phyloP scores from a whole-genome alignment of 495 filamentous ascomycete species.

The Podospora pseudopauciseta region DNA sequence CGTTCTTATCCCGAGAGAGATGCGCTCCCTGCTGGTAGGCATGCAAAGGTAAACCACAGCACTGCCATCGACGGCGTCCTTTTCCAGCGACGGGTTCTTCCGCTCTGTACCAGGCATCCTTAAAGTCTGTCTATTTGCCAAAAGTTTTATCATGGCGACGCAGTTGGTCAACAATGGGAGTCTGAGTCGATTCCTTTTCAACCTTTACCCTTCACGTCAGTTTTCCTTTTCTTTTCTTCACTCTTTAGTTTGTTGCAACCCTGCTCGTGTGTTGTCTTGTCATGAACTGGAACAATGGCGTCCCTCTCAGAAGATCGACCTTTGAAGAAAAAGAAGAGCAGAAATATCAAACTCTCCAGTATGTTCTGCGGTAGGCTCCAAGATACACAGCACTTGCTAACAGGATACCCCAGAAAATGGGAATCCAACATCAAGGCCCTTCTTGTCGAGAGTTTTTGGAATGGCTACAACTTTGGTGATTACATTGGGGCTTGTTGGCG shows the following conservation, averaged over 20 bases:
- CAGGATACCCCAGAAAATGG: neutral
- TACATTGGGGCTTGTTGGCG: neutral
- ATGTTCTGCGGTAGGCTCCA: neutral
- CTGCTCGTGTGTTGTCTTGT: neutral
- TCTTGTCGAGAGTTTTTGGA: constrained; percentile 1
- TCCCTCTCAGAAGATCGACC: neutral
- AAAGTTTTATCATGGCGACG: neutral
- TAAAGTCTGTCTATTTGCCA: neutral
- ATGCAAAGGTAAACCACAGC: neutral
- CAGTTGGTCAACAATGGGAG: too few species aligned
- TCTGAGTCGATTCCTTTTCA: too few species aligned
- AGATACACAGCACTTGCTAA: neutral
- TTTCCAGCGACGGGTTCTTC: neutral
- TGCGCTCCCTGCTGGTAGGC: neutral
- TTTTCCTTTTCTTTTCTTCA: neutral
- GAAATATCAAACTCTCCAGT: constrained; percentile 9
- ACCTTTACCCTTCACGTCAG: too few species aligned
- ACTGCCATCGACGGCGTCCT: neutral
- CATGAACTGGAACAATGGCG: neutral
- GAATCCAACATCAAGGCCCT: constrained; percentile 3
- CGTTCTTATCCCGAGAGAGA: neutral
- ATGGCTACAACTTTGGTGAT: constrained; percentile 1
- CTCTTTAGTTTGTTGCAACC: too few species aligned
- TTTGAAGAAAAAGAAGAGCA: constrained; percentile 1
- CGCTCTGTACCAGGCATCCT: neutral